Percentiles rank a stretch among this genome's conserved stretches.
Conservation (phyloP, 129 eudicot species). For the Centaurea solstitialis region DNA sequence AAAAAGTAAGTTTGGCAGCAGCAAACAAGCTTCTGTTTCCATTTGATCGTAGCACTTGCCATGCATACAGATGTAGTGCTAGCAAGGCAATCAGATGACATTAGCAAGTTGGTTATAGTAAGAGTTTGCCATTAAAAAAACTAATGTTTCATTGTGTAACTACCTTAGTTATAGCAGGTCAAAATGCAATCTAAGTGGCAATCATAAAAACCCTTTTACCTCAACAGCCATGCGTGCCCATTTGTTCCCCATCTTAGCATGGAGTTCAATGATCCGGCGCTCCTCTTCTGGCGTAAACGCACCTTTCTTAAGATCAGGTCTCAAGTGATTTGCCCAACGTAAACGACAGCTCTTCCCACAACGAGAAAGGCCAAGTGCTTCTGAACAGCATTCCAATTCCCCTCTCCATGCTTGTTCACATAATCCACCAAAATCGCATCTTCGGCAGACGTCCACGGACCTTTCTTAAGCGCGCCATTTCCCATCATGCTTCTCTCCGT, state of each 20-base stretch:
- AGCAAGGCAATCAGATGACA: background rate
- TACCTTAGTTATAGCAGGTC: constrained; percentile 11
- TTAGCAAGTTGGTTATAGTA: constrained; percentile 4
- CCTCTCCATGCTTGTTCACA: constrained; percentile 88
- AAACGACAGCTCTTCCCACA: constrained; percentile 96
- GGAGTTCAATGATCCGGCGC: constrained; percentile 68
- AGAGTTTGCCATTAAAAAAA: background rate
- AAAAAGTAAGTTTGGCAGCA: background rate
- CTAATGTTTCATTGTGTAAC: background rate
- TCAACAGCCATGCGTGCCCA: constrained; percentile 99
- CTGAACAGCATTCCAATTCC: constrained; percentile 97
- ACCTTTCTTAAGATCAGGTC: constrained; percentile 87
- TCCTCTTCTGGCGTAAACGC: constrained; percentile 83
- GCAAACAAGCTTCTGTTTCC: background rate
- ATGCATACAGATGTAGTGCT: background rate
- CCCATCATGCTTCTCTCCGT: constrained; percentile 47
- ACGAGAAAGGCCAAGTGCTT: constrained; percentile 80
- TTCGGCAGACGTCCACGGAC: constrained; percentile 96
- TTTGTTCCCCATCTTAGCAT: constrained; percentile 90
- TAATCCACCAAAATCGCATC: constrained; percentile 86
- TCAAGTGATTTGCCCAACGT: constrained; percentile 93
- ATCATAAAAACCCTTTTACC: constrained; percentile 30
- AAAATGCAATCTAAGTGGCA: background rate
- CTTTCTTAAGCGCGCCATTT: constrained; percentile 63
- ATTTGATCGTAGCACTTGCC: background rate